Evolutionary conservation across 305 asterid species (phyloP), one percentile per base, ranked within the genome.

Genomic region (Rubia tinctorum): DNA sequence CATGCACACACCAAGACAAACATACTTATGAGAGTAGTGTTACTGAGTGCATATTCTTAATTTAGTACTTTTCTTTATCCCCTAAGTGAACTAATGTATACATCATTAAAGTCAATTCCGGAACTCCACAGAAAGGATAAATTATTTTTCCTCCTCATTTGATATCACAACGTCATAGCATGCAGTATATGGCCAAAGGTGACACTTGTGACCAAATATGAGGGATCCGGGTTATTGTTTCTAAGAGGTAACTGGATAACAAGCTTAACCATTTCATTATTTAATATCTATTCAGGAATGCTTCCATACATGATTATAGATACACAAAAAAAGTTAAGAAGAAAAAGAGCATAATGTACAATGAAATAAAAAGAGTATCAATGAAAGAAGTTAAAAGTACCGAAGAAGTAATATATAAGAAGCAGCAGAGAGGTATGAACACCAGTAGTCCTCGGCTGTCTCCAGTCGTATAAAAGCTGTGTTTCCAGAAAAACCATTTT

Each of bases 381-480:
- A 12, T 9, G 56, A 55, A 78, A 62, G 73, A 65, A 68, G 75
- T 34, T 43, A 15, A 22, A 75, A 47, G 76, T 80, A 82, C 88
- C 88, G 76, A 85, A 71, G 59, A 85, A 77, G 74, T 82, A 85
- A 77, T 85, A 80, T 62, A 85, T 44, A 66, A 82, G 74, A 82
- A 85, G 74, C 66, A 85, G 83, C 37, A 82, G 82, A 45, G 81
- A 73, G 62, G 88, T 78, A 76, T 37, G 64, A 75, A 77, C 77
- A 47, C 76, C 80, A 71, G 60, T 58, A 65, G 68, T 76, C 39
- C 64, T 69, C 66, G 78, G 85, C 47, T 77, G 80, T 76, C 67
- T 81, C 88, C 86, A 82, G 74, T 85, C 71, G 77, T 80, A 82
- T 40, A 85, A 81, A 75, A 85, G 82, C 86, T 85, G 86, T 80